A percentile compares a stretch with the other conserved stretches of the same genome.
phyloP scores from a whole-genome alignment of 768 basidiomycete genomes.

The Tylopilus rubrobrunneus region DNA sequence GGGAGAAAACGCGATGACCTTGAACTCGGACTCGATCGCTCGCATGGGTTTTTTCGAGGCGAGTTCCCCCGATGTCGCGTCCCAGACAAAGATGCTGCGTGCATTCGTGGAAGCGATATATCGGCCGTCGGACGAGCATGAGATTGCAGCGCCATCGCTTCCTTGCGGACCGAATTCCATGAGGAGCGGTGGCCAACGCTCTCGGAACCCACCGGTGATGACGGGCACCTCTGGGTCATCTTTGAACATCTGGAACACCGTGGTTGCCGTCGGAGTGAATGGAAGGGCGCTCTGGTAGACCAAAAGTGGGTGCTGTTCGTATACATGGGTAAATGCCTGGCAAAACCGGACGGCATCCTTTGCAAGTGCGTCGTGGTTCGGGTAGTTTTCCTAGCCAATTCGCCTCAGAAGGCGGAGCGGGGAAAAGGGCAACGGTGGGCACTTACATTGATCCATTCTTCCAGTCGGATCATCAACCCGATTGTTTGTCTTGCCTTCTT shows the following conservation, averaged over 20 bases:
- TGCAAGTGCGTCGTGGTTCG: slow-evolving; percentile 15
- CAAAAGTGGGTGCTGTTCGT: slow-evolving; percentile 32
- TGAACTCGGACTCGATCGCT: slow-evolving; percentile 11
- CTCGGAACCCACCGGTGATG: slow-evolving; percentile 28
- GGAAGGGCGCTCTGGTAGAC: slow-evolving; percentile 32
- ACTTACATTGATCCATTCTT: slow-evolving; percentile 27
- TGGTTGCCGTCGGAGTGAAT: slow-evolving; percentile 26
- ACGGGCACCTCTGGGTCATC: slow-evolving; percentile 20
- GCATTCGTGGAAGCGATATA: slow-evolving; percentile 26
- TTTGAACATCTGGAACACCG: slow-evolving; percentile 27
- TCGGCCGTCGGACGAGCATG: slow-evolving; percentile 27
- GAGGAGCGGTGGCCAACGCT: slow-evolving; percentile 31
- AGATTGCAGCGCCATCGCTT: slow-evolving; percentile 13
- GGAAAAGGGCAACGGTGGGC: not conserved
- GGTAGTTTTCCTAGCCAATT: slow-evolving; percentile 11
- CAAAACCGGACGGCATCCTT: slow-evolving; percentile 31
- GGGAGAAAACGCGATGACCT: slow-evolving; percentile 27
- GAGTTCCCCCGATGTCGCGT: slow-evolving; percentile 27
- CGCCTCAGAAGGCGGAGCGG: not conserved
- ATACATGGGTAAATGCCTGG: slow-evolving; percentile 28
- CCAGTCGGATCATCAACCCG: slow-evolving; percentile 21
- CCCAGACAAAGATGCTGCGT: slow-evolving; percentile 21
- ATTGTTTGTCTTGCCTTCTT: slow-evolving; percentile 32
- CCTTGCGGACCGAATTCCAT: slow-evolving; percentile 24
- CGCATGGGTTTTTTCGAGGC: slow-evolving; percentile 16